These are phyloP conservation scores for Berberis thunbergii DNA, from an alignment of 164 flowering plant genomes.

Conservation along the genomic window DNA sequence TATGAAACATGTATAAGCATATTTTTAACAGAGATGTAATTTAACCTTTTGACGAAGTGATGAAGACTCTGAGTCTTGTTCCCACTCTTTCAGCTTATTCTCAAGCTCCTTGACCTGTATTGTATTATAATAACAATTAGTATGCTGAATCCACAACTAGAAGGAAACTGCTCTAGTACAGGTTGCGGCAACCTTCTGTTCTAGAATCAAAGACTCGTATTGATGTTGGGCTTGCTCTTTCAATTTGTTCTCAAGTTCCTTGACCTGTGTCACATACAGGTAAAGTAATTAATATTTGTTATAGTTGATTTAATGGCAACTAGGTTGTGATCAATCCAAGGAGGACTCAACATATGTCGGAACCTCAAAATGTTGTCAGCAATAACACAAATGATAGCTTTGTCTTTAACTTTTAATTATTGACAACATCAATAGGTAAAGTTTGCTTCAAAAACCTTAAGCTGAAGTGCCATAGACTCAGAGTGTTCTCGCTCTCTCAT, in stretches of 20 bases:
- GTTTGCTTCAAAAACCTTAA: conserved; percentile 43
- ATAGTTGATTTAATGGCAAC: no score
- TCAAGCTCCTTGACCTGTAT: conserved; percentile 27
- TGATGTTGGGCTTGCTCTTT: conserved; percentile 17
- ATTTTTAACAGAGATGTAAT: no score
- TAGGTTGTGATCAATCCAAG: no score
- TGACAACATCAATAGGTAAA: neutral
- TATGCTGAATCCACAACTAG: neutral
- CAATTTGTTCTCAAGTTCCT: conserved; percentile 23
- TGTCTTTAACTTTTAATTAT: neutral
- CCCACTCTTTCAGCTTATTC: conserved; percentile 16
- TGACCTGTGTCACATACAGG: conserved; percentile 9
- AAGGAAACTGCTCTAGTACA: neutral
- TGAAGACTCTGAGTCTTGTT: conserved; percentile 9
- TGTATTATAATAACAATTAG: neutral
- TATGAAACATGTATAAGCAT: no score
- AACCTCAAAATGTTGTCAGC: no score
- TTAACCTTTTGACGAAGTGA: conserved; percentile 62
- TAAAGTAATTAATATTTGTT: neutral
- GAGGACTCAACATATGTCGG: no score
- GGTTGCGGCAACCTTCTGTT: conserved; percentile 48
- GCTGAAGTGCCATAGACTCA: conserved; percentile 31
- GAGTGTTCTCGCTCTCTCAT: conserved; percentile 15
- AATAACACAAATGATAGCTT: no score
- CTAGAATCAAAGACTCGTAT: conserved; percentile 23